Evolutionary conservation across 495 filamentous ascomycete species (phyloP).

Genomic region (Lindgomyces ingoldianus): DNA sequence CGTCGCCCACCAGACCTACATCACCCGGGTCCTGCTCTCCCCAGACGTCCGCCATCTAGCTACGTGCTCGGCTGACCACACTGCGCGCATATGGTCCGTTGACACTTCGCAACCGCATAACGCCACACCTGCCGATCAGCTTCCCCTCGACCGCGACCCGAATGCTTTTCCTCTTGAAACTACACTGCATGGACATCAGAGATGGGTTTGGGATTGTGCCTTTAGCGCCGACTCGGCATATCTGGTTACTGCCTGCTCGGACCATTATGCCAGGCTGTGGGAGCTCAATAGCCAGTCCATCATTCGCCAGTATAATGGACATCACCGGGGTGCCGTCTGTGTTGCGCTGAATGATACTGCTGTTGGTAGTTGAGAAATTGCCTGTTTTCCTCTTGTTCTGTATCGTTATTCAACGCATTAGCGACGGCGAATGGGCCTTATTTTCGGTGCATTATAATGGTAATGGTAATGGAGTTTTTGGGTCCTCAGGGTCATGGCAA

Average conservation of each 20-base stretch:
- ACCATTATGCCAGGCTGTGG: constrained; percentile 97
- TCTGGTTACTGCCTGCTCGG: constrained; percentile 94
- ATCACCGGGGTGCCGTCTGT: constrained; percentile 93
- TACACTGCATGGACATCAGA: constrained; percentile 88
- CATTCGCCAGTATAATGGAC: constrained; percentile 96
- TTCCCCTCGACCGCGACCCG: constrained; percentile 40
- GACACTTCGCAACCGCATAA: constrained; percentile 50
- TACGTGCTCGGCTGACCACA: constrained; percentile 96
- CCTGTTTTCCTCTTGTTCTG: neutral
- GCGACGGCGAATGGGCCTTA: neutral
- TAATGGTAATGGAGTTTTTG: neutral
- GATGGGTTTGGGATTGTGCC: constrained; percentile 99
- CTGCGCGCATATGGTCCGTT: constrained; percentile 95
- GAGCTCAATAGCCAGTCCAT: constrained; percentile 81
- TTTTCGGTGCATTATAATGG: neutral
- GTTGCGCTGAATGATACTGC: constrained; percentile 85
- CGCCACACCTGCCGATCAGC: constrained; percentile 38
- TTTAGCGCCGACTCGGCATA: constrained; percentile 97
- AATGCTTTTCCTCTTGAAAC: constrained; percentile 78
- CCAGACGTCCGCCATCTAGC: constrained; percentile 97
- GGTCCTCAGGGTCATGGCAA: too few relatives aligned
- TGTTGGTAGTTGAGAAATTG: constrained; percentile 17
- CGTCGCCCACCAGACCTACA: constrained; percentile 87
- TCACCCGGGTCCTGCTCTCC: constrained; percentile 92
- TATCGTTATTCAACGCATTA: neutral